These are phyloP conservation scores for Epichloe gansuensis DNA, from an alignment of 2,329 filamentous ascomycete genomes.

Conservation along the genomic window DNA sequence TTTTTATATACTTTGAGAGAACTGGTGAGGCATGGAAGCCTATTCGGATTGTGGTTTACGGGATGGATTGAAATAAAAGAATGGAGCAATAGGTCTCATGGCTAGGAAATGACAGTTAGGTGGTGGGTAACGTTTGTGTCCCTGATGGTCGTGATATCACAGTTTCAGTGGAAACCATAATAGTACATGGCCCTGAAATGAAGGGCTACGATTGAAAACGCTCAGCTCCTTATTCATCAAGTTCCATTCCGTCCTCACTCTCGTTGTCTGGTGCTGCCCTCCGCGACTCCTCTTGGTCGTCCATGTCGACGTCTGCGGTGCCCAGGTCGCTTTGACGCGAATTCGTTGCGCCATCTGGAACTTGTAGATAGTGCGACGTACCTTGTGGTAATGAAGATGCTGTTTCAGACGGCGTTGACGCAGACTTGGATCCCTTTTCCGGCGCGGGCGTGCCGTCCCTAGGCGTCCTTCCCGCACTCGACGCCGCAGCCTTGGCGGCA, in stretches of 20 bases:
- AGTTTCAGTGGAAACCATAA: not conserved
- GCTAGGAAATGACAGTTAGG: too few relatives aligned
- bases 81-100: not conserved
- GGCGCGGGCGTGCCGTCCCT: conserved; percentile 17
- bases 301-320: conserved; percentile 48
- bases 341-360: conserved; percentile 4
- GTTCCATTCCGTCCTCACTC: conserved; percentile 44
- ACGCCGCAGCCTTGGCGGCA: not conserved
- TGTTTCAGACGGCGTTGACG: not conserved
- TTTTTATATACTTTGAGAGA: too few relatives aligned
- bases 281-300: conserved; percentile 27
- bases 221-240: conserved; percentile 29
- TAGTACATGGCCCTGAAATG: not conserved
- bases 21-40: not conserved
- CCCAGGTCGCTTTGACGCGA: conserved; percentile 14
- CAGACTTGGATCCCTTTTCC: conserved; percentile 11
- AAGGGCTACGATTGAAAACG: not conserved
- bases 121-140: not conserved
- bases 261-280: conserved; percentile 23
- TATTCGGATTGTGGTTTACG: not conserved
- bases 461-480: conserved; percentile 23
- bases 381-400: conserved; percentile 3
- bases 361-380: conserved; percentile 5
- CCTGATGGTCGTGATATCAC: not conserved
- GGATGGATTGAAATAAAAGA: not conserved